Evolutionary conservation across 345 rosid species (phyloP), one percentile per base, ranked within the genome.

Genomic region (Reutealis trisperma): DNA sequence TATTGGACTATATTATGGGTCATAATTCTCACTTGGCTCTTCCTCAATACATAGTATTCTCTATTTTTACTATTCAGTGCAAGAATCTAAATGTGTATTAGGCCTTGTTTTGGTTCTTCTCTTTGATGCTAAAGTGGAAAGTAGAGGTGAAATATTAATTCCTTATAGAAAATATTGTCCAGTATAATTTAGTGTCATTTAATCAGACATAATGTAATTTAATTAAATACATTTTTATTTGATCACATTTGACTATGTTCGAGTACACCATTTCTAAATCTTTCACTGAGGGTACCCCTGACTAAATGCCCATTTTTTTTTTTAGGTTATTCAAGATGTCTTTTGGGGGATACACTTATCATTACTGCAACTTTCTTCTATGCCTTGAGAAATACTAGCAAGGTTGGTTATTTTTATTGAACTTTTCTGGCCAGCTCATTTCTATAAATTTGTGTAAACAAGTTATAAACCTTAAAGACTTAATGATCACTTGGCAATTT

Each of bases 71-170:
- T 87, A 41, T 19, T 82, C 14, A 90, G 93, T 70, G 86, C 89
- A 6, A 88, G n/a, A n/a, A n/a, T n/a, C 77, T 32, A 21, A 83
- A 57, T 88, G 88, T 58, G 84, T 85, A 24, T 75, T 83, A 6
- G 93, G 91, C 55, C 90, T 90, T 52, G 89, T 88, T 27, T 71
- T 90, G 18, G 93, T 87, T 54, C 79, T 87, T 45, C 75, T 90
- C 55, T 90, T 90, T 18, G 91, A 90, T 82, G 83, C 89, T 0
- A 87, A 85, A 21, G 84, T 84, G 47, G 81, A 84, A 57, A 90
- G 88, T 63, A 86, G 88, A 90, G 90, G 90, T 88, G 64, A 82
- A 27, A 27, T 27, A 27, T 27, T 27, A 27, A 27, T 27, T 27
- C 30, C 1, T 27, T 27, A 1, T 27, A 27, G 30, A 27, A 27